Evolutionary conservation across 768 basidiomycete genomes (phyloP).

Genomic region (Agrocybe chaxingu): DNA sequence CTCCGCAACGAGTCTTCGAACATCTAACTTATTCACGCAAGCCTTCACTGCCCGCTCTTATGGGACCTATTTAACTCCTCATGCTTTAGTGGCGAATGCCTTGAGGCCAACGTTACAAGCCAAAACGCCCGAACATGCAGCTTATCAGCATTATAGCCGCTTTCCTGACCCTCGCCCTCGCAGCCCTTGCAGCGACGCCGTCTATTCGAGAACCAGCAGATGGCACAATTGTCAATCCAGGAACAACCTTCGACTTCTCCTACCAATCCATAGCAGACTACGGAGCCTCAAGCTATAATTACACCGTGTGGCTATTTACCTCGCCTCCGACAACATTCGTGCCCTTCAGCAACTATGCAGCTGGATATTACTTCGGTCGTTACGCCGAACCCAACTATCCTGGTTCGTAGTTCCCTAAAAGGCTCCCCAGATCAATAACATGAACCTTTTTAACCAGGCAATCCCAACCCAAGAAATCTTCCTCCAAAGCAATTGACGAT

Average conservation of each 20-base stretch:
- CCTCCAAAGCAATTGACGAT: conserved; percentile 36
- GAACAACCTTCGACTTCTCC: conserved; percentile 34
- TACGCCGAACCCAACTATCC: conserved; percentile 42
- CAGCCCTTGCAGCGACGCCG: background rate
- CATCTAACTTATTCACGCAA: too few species aligned
- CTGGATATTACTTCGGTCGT: conserved; percentile 41
- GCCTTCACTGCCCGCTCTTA: background rate
- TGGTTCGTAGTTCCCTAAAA: conserved; percentile 19
- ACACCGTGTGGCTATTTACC: conserved; percentile 38
- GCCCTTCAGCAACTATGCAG: conserved; percentile 27
- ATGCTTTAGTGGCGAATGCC: background rate
- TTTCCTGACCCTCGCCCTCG: background rate
- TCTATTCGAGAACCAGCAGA: conserved; percentile 11
- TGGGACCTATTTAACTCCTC: background rate
- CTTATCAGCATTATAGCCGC: background rate
- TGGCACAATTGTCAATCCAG: conserved; percentile 37
- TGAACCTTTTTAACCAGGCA: conserved; percentile 21
- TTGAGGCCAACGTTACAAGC: too few species aligned
- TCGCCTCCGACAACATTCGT: conserved; percentile 20
- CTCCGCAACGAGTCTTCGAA: too few species aligned
- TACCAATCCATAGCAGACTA: conserved; percentile 39
- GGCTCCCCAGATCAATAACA: background rate
- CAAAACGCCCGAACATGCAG: background rate
- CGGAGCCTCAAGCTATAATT: conserved; percentile 37
- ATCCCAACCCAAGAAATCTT: conserved; percentile 36